Evolutionary conservation across 345 rosid species (phyloP).

Genomic region (Eucalyptus tenuipes): DNA sequence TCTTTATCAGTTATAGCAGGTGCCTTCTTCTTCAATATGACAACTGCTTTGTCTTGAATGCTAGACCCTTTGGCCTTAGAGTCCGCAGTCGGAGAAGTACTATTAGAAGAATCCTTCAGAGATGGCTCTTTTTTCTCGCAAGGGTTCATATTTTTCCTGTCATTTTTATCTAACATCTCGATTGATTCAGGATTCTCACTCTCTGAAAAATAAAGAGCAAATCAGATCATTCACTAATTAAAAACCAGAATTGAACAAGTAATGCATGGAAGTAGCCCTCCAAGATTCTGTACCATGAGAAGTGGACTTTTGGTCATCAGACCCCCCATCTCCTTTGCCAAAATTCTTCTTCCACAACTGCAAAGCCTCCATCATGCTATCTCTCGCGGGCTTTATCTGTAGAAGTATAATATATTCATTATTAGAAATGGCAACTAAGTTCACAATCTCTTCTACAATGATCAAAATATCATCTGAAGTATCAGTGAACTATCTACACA

Average conservation of each 20-base stretch:
- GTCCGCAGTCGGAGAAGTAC: constrained; percentile 27
- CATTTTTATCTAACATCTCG: constrained; percentile 28
- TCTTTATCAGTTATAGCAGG: constrained; percentile 79
- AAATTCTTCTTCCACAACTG: constrained; percentile 81
- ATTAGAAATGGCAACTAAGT: background rate
- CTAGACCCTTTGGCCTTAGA: constrained; percentile 47
- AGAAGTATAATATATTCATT: background rate
- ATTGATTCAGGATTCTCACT: constrained; percentile 15
- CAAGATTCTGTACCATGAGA: constrained; percentile 35
- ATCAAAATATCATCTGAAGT: background rate
- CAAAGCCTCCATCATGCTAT: constrained; percentile 88
- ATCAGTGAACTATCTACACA: background rate
- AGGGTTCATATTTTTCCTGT: constrained; percentile 23
- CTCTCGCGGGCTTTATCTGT: constrained; percentile 95
- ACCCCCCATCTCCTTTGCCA: constrained; percentile 61
- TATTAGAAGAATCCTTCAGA: constrained; percentile 35
- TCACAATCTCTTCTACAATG: background rate
- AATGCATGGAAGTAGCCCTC: background rate
- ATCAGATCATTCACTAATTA: background rate
- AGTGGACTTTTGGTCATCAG: constrained; percentile 48
- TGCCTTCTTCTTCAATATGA: constrained; percentile 82
- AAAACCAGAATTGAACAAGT: background rate
- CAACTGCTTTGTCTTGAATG: constrained; percentile 70
- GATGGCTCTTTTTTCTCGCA: constrained; percentile 26
- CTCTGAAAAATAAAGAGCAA: constrained; percentile 9